Percentiles rank a stretch among this genome's conserved stretches.
Conservation (phyloP, 192 early-diverging fungal species). For the Cladochytrium replicatum region DNA sequence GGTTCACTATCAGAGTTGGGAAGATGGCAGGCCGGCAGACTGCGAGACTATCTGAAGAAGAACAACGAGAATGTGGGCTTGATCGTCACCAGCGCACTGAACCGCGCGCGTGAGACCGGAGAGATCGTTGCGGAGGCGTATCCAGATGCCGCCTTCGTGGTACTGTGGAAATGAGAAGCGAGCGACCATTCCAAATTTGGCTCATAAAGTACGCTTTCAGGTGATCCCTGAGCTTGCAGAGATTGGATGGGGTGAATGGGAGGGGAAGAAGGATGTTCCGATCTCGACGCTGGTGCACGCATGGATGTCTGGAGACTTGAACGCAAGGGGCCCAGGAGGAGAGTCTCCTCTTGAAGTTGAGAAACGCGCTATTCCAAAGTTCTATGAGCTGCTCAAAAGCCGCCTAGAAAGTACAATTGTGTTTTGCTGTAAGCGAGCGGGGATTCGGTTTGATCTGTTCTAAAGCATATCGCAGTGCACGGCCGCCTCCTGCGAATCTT, state of each 20-base stretch:
- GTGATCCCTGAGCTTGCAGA: slow-evolving; percentile 31
- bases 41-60: slow-evolving; percentile 12
- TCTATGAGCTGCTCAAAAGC: slow-evolving; percentile 26
- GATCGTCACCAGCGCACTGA: slow-evolving; percentile 28
- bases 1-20: slow-evolving; percentile 6
- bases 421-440: slow-evolving; percentile 25
- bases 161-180: background rate
- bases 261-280: slow-evolving; percentile 20
- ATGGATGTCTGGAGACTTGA: slow-evolving; percentile 38
- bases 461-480: slow-evolving; percentile 23
- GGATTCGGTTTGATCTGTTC: background rate
- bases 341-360: slow-evolving; percentile 38
- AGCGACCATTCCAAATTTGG: background rate
- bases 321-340: slow-evolving; percentile 29
- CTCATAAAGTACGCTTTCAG: background rate
- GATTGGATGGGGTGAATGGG: slow-evolving; percentile 47
- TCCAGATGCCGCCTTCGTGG: slow-evolving; percentile 16
- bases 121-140: slow-evolving; percentile 28
- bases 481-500: slow-evolving; percentile 44
- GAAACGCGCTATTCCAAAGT: slow-evolving; percentile 24
- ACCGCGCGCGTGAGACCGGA: slow-evolving; percentile 30
- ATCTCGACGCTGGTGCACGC: slow-evolving; percentile 21
- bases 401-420: slow-evolving; percentile 18
- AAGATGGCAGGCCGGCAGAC: slow-evolving; percentile 19
- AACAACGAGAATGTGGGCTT: slow-evolving; percentile 23